Evolutionary conservation across 2,329 filamentous ascomycete species (phyloP), one percentile per base, ranked within the genome.

Genomic region (Epichloe gansuensis): DNA sequence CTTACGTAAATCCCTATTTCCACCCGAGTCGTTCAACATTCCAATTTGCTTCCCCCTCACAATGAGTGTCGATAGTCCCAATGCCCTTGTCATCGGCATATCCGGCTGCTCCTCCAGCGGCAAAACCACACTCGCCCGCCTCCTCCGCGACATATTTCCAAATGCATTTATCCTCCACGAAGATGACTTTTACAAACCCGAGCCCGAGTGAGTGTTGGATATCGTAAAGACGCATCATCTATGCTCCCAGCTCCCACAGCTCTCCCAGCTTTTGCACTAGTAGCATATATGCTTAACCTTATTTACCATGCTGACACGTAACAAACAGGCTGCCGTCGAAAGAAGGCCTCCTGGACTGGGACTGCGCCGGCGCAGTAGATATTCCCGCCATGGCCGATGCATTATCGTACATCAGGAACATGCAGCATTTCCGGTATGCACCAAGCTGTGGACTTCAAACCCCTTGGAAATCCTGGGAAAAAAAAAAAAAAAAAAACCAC

Each of bases 161-260:
- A 74, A 77, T 59, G 77, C 82, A 15, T 91, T 90, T 63, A 87
- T 97, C 62, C 77, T 98, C 23, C 93, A 98, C 67, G 83, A 95
- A 66, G 93, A 98, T 72, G 93, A 98, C 69, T 98, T 97, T 66
- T 98, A 95, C 72, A 83, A 82, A 58, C 75, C 86, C 1, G 91
- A 97, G 65, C 70, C 77, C 34, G 77, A 89, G 78, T 88, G 62
- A 63, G 76, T 69, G 11, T 12, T 25, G 11, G 2, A 39, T 39
- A 13, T 39, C 11, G 7, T 39, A 9, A 8, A 13, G 2, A 6
- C 37, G 4, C 13, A 13, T 17, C 17, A 17, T 17, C 17, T 17
- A 17, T 17, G 17, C 17, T 17, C 17, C 17, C 17, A 17, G 17
- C 17, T 17, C 17, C 17, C 17, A 17, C 17, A 17, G 17, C 17